These are phyloP conservation scores for Lachnellula cervina DNA, from an alignment of 2,329 filamentous ascomycete species.

Conservation along the genomic window DNA sequence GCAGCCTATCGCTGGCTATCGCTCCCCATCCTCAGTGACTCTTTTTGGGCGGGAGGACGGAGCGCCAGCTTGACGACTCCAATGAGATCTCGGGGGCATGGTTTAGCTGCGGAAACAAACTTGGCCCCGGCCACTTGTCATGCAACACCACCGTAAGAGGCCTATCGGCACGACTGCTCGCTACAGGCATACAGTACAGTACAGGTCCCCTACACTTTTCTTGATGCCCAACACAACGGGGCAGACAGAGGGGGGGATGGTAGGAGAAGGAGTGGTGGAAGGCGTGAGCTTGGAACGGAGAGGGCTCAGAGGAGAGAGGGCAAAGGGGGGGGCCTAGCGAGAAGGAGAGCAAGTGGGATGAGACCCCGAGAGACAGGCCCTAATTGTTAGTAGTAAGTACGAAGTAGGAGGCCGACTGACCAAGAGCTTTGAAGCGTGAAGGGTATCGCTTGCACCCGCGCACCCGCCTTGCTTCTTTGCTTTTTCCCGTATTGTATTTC, in stretches of 20 bases:
- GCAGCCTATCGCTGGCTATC: constrained; percentile 15
- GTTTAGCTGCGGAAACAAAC: constrained; percentile 15
- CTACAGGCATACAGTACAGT: constrained; percentile 5
- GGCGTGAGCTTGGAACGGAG: too few species aligned
- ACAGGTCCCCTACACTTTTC: constrained; percentile 1
- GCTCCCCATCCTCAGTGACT: constrained; percentile 9
- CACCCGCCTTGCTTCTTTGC: constrained; percentile 28
- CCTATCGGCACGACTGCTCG: constrained; percentile 21
- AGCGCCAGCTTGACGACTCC: constrained; percentile 11
- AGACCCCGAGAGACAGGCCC: not conserved
- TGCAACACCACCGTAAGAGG: constrained; percentile 17
- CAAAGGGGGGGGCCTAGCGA: not conserved
- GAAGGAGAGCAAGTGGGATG: not conserved
- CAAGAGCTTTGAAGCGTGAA: not conserved
- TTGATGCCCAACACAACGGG: constrained; percentile 22
- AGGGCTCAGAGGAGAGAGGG: too few species aligned
- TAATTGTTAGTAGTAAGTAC: too few species aligned
- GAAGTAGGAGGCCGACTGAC: not conserved
- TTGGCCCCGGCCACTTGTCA: constrained; percentile 21
- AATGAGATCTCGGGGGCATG: constrained; percentile 12
- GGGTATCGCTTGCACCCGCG: constrained; percentile 22
- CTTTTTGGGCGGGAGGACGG: constrained; percentile 13
- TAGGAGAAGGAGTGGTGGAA: not conserved
- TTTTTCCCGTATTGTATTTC: too few species aligned
- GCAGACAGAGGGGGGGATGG: not conserved